phyloP scores from a whole-genome alignment of 768 basidiomycete species.

The Auricularia cornea region DNA sequence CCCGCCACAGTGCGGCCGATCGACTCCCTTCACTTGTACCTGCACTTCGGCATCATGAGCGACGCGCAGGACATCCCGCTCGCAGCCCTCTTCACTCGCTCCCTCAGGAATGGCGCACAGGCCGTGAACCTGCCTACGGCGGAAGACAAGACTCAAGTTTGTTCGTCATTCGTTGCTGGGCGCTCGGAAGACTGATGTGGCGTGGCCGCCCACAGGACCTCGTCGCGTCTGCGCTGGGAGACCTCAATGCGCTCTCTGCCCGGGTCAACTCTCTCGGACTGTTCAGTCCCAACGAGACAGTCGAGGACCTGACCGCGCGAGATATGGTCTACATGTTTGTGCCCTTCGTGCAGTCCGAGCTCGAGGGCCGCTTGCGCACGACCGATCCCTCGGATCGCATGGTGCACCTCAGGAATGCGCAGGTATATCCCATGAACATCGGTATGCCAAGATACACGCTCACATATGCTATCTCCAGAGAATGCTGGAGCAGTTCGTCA shows the following conservation, averaged over 20 bases:
- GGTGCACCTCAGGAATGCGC: conserved; percentile 41
- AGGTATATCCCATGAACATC: conserved; percentile 40
- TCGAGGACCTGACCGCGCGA: conserved; percentile 73
- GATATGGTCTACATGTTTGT: conserved; percentile 71
- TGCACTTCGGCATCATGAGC: too few relatives aligned
- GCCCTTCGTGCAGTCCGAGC: conserved; percentile 58
- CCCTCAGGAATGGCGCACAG: conserved; percentile 30
- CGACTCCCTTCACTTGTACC: too few relatives aligned
- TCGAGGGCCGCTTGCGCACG: conserved; percentile 50
- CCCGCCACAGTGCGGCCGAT: too few relatives aligned
- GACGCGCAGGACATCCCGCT: conserved; percentile 22
- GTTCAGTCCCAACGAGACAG: conserved; percentile 75
- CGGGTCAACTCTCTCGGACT: conserved; percentile 55
- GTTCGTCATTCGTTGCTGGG: background rate
- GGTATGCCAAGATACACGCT: too few relatives aligned
- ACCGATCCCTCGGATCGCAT: conserved; percentile 52
- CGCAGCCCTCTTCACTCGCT: conserved; percentile 31
- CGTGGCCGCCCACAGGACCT: conserved; percentile 47
- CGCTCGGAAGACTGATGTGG: conserved; percentile 7
- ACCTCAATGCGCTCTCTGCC: conserved; percentile 45
- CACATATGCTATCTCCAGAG: background rate
- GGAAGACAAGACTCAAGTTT: conserved; percentile 39
- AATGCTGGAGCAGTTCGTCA: background rate
- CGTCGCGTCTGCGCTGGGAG: conserved; percentile 43
- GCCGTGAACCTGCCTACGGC: conserved; percentile 34